Evolutionary conservation across 179 eudicot genomes (phyloP).

Genomic region (Silene noctiflora): DNA sequence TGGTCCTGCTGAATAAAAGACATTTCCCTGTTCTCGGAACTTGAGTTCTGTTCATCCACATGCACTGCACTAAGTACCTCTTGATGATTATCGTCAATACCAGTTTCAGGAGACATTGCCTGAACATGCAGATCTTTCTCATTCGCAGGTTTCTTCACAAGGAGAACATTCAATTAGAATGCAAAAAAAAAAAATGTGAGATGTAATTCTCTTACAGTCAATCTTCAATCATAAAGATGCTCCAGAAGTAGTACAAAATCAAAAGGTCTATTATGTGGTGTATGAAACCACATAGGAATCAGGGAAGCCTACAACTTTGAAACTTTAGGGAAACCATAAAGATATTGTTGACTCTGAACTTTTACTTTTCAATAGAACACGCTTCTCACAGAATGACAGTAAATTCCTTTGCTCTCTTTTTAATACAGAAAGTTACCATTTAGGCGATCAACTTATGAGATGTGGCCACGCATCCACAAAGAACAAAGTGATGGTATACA

Average conservation of each 20-base stretch:
- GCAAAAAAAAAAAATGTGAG: neutral
- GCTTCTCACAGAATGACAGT: too few relatives aligned
- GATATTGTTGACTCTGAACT: too few relatives aligned
- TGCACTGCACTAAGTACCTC: conserved; percentile 38
- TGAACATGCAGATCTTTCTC: conserved; percentile 49
- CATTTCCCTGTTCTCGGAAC: conserved; percentile 41
- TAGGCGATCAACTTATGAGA: too few relatives aligned
- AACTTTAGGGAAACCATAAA: too few relatives aligned
- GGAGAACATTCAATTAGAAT: conserved; percentile 15
- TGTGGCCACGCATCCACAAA: too few relatives aligned
- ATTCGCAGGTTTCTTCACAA: conserved; percentile 46
- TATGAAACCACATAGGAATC: too few relatives aligned
- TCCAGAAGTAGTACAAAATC: neutral
- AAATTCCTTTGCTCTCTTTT: too few relatives aligned
- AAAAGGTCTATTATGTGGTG: too few relatives aligned
- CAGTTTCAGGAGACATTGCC: conserved; percentile 42
- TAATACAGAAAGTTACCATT: too few relatives aligned
- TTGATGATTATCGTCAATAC: conserved; percentile 35
- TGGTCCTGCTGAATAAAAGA: conserved; percentile 35
- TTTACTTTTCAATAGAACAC: too few relatives aligned
- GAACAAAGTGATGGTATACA: too few relatives aligned
- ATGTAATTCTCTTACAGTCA: neutral
- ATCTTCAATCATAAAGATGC: neutral
- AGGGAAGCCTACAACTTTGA: too few relatives aligned
- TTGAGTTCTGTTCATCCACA: conserved; percentile 32